These are phyloP conservation scores for Colletotrichum costaricense DNA, from an alignment of 2,329 filamentous ascomycete species.

Conservation along the genomic window DNA sequence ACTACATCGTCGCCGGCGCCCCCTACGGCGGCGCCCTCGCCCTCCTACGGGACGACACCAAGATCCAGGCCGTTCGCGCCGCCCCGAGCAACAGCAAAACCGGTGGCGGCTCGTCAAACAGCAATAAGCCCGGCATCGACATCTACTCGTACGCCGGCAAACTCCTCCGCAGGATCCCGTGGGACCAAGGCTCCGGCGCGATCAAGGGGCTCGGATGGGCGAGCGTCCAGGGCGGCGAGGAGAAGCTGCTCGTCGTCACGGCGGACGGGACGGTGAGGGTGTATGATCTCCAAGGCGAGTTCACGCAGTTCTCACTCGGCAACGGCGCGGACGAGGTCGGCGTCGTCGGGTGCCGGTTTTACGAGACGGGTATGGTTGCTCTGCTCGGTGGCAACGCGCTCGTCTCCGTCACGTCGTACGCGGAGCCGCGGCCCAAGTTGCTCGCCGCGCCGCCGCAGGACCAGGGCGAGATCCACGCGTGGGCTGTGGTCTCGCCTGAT, in stretches of 20 bases:
- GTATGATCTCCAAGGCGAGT: constrained; percentile 94
- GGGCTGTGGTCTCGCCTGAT: constrained; percentile 88
- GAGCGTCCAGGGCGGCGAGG: constrained; percentile 70
- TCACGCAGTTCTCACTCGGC: constrained; percentile 92
- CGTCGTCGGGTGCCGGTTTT: constrained; percentile 90
- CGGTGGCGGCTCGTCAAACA: constrained; percentile 51
- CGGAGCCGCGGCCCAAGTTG: constrained; percentile 88
- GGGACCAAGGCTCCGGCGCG: constrained; percentile 84
- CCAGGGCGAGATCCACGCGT: constrained; percentile 84
- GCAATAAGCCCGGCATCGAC: constrained; percentile 88
- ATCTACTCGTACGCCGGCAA: constrained; percentile 95
- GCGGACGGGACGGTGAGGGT: constrained; percentile 91
- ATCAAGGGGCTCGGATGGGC: constrained; percentile 96
- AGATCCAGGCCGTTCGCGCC: constrained; percentile 82
- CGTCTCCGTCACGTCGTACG: constrained; percentile 87
- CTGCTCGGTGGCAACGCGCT: constrained; percentile 89
- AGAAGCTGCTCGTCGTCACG: constrained; percentile 88
- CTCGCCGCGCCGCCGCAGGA: constrained; percentile 83
- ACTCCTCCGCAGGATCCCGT: constrained; percentile 85
- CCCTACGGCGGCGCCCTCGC: constrained; percentile 92
- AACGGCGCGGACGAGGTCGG: constrained; percentile 90
- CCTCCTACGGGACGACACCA: constrained; percentile 88
- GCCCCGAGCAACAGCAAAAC: constrained; percentile 54
- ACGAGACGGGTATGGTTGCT: constrained; percentile 91
- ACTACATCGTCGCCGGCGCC: constrained; percentile 90